Evolutionary conservation across 2,329 filamentous ascomycete species (phyloP).

Genomic region (Claviceps quebecensis): DNA sequence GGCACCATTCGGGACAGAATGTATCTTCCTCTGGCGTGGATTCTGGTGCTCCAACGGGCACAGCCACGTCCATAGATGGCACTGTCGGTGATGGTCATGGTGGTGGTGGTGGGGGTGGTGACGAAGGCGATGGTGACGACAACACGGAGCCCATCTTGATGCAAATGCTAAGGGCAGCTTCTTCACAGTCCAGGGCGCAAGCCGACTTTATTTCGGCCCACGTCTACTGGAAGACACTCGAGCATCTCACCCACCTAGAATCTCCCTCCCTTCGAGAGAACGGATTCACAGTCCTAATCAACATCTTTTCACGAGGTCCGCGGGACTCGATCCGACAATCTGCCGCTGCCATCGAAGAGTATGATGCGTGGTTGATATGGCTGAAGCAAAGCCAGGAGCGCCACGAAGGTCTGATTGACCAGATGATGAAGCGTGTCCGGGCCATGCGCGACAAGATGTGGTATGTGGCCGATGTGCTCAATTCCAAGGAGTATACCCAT

Average conservation of each 20-base stretch:
- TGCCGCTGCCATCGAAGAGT: slow-evolving; percentile 60
- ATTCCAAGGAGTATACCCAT: slow-evolving; percentile 77
- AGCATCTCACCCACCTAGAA: slow-evolving; percentile 52
- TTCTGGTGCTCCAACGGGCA: slow-evolving; percentile 4
- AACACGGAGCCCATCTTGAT: slow-evolving; percentile 44
- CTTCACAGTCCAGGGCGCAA: slow-evolving; percentile 60
- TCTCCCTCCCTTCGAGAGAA: slow-evolving; percentile 49
- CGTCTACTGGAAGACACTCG: slow-evolving; percentile 70
- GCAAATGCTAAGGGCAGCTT: slow-evolving; percentile 63
- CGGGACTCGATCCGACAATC: slow-evolving; percentile 56
- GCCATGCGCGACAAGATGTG: slow-evolving; percentile 93
- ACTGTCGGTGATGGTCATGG: background rate
- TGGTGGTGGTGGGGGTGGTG: background rate
- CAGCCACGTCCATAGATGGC: background rate
- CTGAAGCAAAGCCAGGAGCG: slow-evolving; percentile 70
- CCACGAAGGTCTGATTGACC: slow-evolving; percentile 58
- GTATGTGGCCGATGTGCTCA: slow-evolving; percentile 89
- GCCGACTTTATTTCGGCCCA: slow-evolving; percentile 76
- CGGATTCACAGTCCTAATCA: slow-evolving; percentile 56
- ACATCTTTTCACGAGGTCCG: slow-evolving; percentile 60
- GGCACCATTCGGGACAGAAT: slow-evolving; percentile 18
- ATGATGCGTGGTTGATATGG: slow-evolving; percentile 71
- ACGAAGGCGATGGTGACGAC: slow-evolving; percentile 10
- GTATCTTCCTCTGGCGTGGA: slow-evolving; percentile 4
- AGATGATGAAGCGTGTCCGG: slow-evolving; percentile 59